Evolutionary conservation across 495 filamentous ascomycete genomes (phyloP), one percentile per base, ranked within the genome.

Genomic region (Niebla homalea): DNA sequence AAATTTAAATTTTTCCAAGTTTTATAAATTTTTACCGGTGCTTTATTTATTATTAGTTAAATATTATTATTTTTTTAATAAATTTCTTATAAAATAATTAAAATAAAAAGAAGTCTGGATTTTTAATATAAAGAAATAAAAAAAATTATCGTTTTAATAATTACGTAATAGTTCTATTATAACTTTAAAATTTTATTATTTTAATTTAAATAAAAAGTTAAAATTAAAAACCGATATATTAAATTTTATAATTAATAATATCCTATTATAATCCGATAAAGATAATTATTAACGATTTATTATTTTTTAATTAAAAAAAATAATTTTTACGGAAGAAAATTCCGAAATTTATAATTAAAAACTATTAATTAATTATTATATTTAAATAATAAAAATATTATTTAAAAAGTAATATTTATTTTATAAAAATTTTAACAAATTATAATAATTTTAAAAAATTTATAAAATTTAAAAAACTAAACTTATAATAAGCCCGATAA

Each of bases 1-100:
- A 57, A 11, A 47, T 64, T 4, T 51, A 62, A 37, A 38, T 43
- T 2, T 67, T 62, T 43, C 21, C 68, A 15, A 54, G 61, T 0
- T 63, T 69, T 43, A 55, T 18, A n/a, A 62, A 62, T 41, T 69
- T 66, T 48, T 66, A 65, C 37, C 41, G 50, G 0, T 36, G 50
- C 0, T 66, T 68, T 40, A 64, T 69, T 1, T 12, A 53, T 16
- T 44, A 54, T 0, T 67, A 60, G 49, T 57, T 49, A 7, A 39
- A 39, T n/a, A 60, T 60, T 14, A 49, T 45, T 1, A 51, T 21
- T 4, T 57, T 47, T 0, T 39, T 66, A 6, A 20, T 54, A 10
- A 25, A 44, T 51, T 44, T 56, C 0, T 56, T 41, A 11, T 48
- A 52, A 49, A 61, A 63, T 36, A 46, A 57, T 11, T 2, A 20